phyloP scores from a whole-genome alignment of 768 basidiomycete genomes.

The Arthromyces matolae region DNA sequence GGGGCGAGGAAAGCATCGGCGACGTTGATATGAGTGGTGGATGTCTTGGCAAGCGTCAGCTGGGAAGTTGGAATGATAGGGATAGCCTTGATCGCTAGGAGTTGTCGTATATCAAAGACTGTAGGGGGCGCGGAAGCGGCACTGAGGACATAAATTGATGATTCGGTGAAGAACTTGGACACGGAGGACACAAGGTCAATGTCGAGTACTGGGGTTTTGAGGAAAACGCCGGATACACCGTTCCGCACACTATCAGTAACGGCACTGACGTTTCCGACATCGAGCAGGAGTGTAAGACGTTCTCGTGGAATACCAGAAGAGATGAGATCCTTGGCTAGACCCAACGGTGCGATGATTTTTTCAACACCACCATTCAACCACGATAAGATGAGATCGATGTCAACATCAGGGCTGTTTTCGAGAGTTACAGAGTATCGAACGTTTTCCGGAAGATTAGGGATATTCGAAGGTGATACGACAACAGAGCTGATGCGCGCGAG shows the following conservation, averaged over 20 bases:
- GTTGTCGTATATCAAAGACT: slow-evolving; percentile 55
- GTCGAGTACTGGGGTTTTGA: slow-evolving; percentile 72
- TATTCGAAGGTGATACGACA: slow-evolving; percentile 43
- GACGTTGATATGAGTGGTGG: slow-evolving; percentile 60
- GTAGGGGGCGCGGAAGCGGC: slow-evolving; percentile 48
- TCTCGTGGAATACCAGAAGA: slow-evolving; percentile 60
- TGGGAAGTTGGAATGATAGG: slow-evolving; percentile 71
- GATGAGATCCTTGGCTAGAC: slow-evolving; percentile 64
- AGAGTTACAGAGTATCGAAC: slow-evolving; percentile 51
- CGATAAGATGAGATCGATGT: slow-evolving; percentile 53
- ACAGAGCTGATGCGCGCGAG: slow-evolving; percentile 78
- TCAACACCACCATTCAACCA: slow-evolving; percentile 77
- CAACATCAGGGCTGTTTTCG: slow-evolving; percentile 42
- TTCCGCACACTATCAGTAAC: slow-evolving; percentile 72
- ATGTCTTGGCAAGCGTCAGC: slow-evolving; percentile 57
- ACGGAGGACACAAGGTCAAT: slow-evolving; percentile 75
- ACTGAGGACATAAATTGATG: slow-evolving; percentile 60
- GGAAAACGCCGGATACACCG: slow-evolving; percentile 73
- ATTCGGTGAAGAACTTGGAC: slow-evolving; percentile 66
- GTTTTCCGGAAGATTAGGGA: slow-evolving; percentile 28
- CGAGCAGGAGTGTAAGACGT: slow-evolving; percentile 73
- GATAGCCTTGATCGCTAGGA: slow-evolving; percentile 55
- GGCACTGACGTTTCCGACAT: slow-evolving; percentile 67
- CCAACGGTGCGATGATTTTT: slow-evolving; percentile 72
- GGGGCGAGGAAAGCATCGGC: slow-evolving; percentile 85